Evolutionary conservation across 2,329 filamentous ascomycete species (phyloP), one percentile per base, ranked within the genome.

Genomic region (Aspergillus novoparasiticus): DNA sequence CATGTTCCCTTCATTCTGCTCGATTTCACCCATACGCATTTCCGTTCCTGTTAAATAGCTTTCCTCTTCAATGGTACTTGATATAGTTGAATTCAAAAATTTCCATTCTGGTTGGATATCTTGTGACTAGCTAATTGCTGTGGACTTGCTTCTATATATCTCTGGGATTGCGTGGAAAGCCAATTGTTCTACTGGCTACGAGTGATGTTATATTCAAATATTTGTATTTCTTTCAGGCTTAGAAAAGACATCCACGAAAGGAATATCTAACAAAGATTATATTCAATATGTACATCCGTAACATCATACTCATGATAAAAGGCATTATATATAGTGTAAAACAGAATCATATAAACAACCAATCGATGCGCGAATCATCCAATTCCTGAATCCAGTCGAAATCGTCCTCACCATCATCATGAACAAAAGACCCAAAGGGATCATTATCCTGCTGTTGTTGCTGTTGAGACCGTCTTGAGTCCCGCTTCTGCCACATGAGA

Each of bases 301-400:
- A 39, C 51, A 36, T 55, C 51, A 55, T 55, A 39, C 51, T 55
- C 51, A 39, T 55, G 30, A 55, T 19, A 55, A 26, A 14, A 48
- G 48, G 46, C 39, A 57, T 56, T 57, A 61, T 46, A 61, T 57
- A 51, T 46, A 41, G 8, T 34, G 34, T 39, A 50, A 60, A 14
- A 53, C 34, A 16, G 8, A 6, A 16, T 73, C 64, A 80, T 61
- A 80, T 79, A 62, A 80, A 79, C 12, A 80, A 55, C 78, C 78
- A 80, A 63, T 79, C 78, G 11, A 77, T 70, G n/a, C 72, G 66
- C 10, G 76, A 79, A 63, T 75, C 70, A 67, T 78, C 78, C 57
- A 80, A 59, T 61, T 79, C 75, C 61, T 78, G 75, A 28, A 79
- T 72, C 78, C 78, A 80, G 64, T 80, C 76, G 45, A 79, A 79